These are phyloP conservation scores for Trichoderma sp. DNA, from an alignment of 2,329 filamentous ascomycete species.

Conservation along the genomic window DNA sequence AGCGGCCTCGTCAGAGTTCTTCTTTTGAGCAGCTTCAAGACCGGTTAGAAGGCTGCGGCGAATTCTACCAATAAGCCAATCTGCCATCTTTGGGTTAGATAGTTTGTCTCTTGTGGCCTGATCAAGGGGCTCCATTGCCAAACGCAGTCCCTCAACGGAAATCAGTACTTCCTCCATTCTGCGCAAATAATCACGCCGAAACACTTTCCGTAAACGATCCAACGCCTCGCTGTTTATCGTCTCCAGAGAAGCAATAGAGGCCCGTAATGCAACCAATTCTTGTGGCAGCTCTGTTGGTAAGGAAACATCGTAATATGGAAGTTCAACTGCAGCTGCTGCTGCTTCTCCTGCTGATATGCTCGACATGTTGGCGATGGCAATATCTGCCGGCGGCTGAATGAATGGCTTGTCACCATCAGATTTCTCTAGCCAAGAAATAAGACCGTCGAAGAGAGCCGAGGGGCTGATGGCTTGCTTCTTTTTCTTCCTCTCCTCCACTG, in stretches of 20 bases:
- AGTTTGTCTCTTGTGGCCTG: slow-evolving; percentile 28
- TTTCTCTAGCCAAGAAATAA: slow-evolving; percentile 39
- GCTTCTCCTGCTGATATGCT: neutral
- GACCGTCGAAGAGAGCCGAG: slow-evolving; percentile 35
- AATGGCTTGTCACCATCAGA: slow-evolving; percentile 34
- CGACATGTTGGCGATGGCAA: neutral
- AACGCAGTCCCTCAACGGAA: slow-evolving; percentile 27
- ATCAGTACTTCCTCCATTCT: slow-evolving; percentile 30
- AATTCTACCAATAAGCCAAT: slow-evolving; percentile 32
- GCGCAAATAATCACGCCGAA: slow-evolving; percentile 29
- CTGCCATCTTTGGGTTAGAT: slow-evolving; percentile 23
- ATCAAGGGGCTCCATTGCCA: slow-evolving; percentile 33
- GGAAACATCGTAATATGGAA: neutral
- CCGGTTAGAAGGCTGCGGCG: slow-evolving; percentile 32
- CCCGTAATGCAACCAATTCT: slow-evolving; percentile 30
- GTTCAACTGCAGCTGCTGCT: neutral
- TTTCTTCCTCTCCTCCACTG: slow-evolving; percentile 36
- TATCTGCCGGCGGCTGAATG: slow-evolving; percentile 28
- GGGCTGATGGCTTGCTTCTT: slow-evolving; percentile 33
- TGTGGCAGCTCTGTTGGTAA: slow-evolving; percentile 23
- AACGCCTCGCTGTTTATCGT: slow-evolving; percentile 21
- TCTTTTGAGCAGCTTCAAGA: slow-evolving; percentile 28
- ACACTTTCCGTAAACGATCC: slow-evolving; percentile 21
- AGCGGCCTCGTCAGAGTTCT: slow-evolving; percentile 13
- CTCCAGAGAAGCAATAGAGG: slow-evolving; percentile 24